Evolutionary conservation across 2,329 filamentous ascomycete genomes (phyloP).

Genomic region (Exutisphaerella laricina): DNA sequence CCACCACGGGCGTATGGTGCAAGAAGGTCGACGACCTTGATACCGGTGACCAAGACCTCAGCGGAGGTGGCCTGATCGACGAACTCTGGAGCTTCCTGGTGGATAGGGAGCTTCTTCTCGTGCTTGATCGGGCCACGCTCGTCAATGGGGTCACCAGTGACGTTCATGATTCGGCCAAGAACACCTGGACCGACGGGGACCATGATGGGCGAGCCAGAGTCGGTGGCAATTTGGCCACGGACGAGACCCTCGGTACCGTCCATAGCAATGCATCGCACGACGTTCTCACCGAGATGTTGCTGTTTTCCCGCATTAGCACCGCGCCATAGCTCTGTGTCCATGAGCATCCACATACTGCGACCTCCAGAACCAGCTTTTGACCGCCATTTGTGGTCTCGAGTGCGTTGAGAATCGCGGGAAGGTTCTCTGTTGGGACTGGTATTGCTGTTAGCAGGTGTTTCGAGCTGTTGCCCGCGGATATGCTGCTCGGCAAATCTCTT

Average conservation of each 20-base stretch:
- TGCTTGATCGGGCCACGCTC: constrained; percentile 98
- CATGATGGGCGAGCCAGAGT: constrained; percentile 93
- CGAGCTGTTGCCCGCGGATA: constrained; percentile 52
- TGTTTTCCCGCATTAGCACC: constrained; percentile 39
- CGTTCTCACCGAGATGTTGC: constrained; percentile 99
- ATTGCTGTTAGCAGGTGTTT: neutral
- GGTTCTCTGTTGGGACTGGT: constrained; percentile 59
- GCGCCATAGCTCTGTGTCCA: constrained; percentile 14
- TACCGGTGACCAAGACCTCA: constrained; percentile 97
- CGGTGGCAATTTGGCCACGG: constrained; percentile 76
- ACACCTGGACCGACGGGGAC: constrained; percentile 91
- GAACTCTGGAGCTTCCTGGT: constrained; percentile 90
- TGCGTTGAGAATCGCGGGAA: constrained; percentile 96
- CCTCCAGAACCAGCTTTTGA: constrained; percentile 93
- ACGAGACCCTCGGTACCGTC: constrained; percentile 99
- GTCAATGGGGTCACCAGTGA: constrained; percentile 99
- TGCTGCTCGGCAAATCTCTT: constrained; percentile 47
- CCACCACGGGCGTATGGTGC: constrained; percentile 99
- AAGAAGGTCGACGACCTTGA: constrained; percentile 99
- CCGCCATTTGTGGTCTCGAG: constrained; percentile 86
- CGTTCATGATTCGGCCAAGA: constrained; percentile 99
- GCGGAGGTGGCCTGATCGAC: constrained; percentile 92
- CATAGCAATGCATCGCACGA: constrained; percentile 99
- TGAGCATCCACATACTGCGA: constrained; percentile 64
- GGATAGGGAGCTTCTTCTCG: constrained; percentile 80